Conservation (phyloP, 2,329 filamentous ascomycete genomes). For the Colletotrichum destructivum region DNA sequence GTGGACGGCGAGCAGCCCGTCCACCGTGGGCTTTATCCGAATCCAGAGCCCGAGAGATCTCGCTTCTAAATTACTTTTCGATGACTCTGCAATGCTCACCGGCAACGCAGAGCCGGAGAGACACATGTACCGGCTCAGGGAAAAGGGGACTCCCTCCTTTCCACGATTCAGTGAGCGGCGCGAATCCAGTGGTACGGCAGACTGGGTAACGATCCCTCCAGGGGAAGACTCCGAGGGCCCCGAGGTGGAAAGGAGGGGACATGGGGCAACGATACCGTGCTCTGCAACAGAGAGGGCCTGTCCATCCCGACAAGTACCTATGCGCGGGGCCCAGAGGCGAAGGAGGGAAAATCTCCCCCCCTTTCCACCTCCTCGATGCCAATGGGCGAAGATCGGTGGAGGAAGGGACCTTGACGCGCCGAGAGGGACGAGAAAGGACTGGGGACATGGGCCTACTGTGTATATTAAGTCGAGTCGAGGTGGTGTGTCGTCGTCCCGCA, state of each 20-base stretch:
- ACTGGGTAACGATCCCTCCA: background rate
- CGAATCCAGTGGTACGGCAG: slow-evolving; percentile 1
- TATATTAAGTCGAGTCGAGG: background rate
- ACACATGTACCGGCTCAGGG: slow-evolving; percentile 16
- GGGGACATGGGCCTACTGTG: background rate
- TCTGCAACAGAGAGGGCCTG: background rate
- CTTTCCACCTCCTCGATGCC: slow-evolving; percentile 1
- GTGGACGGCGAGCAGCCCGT: background rate
- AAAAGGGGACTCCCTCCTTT: background rate
- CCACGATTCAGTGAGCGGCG: background rate
- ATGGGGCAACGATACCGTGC: background rate
- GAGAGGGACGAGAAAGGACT: background rate
- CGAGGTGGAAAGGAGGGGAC: background rate
- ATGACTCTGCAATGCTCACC: slow-evolving; percentile 22
- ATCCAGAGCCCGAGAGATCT: background rate
- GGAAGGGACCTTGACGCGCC: background rate
- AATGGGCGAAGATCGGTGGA: slow-evolving; percentile 33
- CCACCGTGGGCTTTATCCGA: background rate
- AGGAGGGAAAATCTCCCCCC: background rate
- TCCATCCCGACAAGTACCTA: background rate
- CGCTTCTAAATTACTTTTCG: background rate
- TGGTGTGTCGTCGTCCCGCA: background rate
- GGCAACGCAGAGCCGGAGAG: slow-evolving; percentile 6
- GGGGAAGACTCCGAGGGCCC: background rate
- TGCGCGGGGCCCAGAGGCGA: slow-evolving; percentile 17